phyloP scores from a whole-genome alignment of 2,329 filamentous ascomycete species.

The Xylariaceae sp. region DNA sequence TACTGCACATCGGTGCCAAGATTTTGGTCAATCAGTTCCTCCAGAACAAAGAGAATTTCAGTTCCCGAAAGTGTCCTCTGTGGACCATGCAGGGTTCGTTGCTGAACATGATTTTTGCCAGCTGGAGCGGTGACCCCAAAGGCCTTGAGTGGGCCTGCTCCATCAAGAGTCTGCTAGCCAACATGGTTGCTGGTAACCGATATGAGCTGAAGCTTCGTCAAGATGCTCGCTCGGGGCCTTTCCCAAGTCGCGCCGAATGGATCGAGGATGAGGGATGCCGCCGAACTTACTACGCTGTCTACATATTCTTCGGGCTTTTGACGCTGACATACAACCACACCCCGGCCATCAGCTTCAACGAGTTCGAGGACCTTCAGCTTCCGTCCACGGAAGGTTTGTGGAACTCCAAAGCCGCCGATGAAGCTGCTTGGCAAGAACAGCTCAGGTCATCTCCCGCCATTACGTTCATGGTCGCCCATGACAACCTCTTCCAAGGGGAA shows the following conservation, averaged over 20 bases:
- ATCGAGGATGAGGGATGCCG: slow-evolving; percentile 94
- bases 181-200: slow-evolving; percentile 96
- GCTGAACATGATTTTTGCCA: slow-evolving; percentile 98
- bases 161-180: slow-evolving; percentile 95
- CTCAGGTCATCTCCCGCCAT: slow-evolving; percentile 67
- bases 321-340: slow-evolving; percentile 98
- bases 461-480: slow-evolving; percentile 90
- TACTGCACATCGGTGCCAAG: slow-evolving; percentile 96
- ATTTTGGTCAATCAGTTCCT: slow-evolving; percentile 95
- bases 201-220: slow-evolving; percentile 94
- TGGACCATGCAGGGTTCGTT: slow-evolving; percentile 98
- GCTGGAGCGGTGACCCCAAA: slow-evolving; percentile 97
- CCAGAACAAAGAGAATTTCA: slow-evolving; percentile 98
- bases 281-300: slow-evolving; percentile 96
- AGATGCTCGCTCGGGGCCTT: slow-evolving; percentile 74
- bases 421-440: slow-evolving; percentile 78
- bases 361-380: slow-evolving; percentile 88
- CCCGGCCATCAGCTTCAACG: slow-evolving; percentile 95
- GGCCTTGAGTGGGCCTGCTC: slow-evolving; percentile 98
- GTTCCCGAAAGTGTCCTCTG: slow-evolving; percentile 91
- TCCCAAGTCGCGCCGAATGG: slow-evolving; percentile 84
- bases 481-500: slow-evolving; percentile 93
- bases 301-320: slow-evolving; percentile 95
- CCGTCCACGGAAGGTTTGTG: slow-evolving; percentile 92
- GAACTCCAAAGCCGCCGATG: slow-evolving; percentile 79